A percentile compares a stretch with the other conserved stretches of the same genome.
Conservation (phyloP, 2,329 filamentous ascomycete genomes). For the Aspergillus viridinutans region DNA sequence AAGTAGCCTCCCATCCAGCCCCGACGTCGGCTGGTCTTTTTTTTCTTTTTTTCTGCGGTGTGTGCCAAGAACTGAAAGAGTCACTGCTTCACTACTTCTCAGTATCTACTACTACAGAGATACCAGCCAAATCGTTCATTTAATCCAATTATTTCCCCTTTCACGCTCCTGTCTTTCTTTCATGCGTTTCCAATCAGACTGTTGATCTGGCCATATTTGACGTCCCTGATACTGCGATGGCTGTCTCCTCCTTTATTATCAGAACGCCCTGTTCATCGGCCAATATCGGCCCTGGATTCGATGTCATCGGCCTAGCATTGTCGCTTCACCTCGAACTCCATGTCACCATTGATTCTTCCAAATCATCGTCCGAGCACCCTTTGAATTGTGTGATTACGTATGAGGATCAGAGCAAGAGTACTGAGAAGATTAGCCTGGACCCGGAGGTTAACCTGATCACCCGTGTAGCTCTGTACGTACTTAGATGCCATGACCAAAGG, state of each 20-base stretch:
- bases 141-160: neutral
- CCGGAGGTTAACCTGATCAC: slow-evolving; percentile 91
- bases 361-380: slow-evolving; percentile 32
- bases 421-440: slow-evolving; percentile 71
- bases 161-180: neutral
- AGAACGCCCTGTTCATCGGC: slow-evolving; percentile 89
- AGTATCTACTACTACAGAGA: neutral
- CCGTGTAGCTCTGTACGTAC: slow-evolving; percentile 86
- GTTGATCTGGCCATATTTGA: neutral
- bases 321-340: slow-evolving; percentile 89
- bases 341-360: slow-evolving; percentile 66
- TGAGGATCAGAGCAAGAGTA: slow-evolving; percentile 71
- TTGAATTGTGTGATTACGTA: slow-evolving; percentile 81
- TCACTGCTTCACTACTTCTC: slow-evolving; percentile 2
- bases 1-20: neutral
- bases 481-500: slow-evolving; percentile 84
- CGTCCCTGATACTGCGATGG: slow-evolving; percentile 7
- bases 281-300: slow-evolving; percentile 96
- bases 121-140: neutral
- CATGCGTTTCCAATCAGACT: neutral
- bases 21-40: slow-evolving; percentile 14
- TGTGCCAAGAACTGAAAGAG: slow-evolving; percentile 11
- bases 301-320: slow-evolving; percentile 89
- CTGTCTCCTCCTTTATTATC: slow-evolving; percentile 58
- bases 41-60: slow-evolving; percentile 2